Percentiles rank a stretch among this genome's conserved stretches.
phyloP scores from a whole-genome alignment of 345 rosid genomes.

The Anastatica hierochuntica region DNA sequence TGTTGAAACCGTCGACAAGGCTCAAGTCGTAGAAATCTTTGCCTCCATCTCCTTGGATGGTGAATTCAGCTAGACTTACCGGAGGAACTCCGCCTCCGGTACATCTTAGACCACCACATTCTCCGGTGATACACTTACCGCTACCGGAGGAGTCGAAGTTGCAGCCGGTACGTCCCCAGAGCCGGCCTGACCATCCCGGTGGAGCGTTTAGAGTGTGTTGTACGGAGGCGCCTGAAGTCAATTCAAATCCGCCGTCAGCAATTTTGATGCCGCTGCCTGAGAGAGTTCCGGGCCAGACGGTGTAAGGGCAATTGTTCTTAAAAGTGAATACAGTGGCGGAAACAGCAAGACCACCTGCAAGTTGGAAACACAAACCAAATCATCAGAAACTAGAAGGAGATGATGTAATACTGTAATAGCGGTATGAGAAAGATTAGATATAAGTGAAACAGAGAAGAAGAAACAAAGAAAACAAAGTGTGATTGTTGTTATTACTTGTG shows the following conservation, averaged over 20 bases:
- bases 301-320: slow-evolving; percentile 11
- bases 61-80: slow-evolving; percentile 59
- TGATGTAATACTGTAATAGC: too few relatives aligned
- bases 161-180: slow-evolving; percentile 80
- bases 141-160: slow-evolving; percentile 46
- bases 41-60: background rate
- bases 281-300: slow-evolving; percentile 75
- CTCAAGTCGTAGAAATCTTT: slow-evolving; percentile 77
- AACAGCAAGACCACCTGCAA: too few relatives aligned
- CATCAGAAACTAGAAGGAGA: too few relatives aligned
- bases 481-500: too few relatives aligned
- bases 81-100: slow-evolving; percentile 69
- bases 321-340: slow-evolving; percentile 13
- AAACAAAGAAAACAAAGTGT: too few relatives aligned
- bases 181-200: slow-evolving; percentile 70
- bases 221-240: slow-evolving; percentile 37
- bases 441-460: too few relatives aligned
- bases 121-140: slow-evolving; percentile 61
- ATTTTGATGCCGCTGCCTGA: slow-evolving; percentile 53
- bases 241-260: slow-evolving; percentile 49
- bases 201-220: slow-evolving; percentile 46
- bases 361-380: too few relatives aligned
- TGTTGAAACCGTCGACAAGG: slow-evolving; percentile 84
- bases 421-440: too few relatives aligned
- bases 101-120: slow-evolving; percentile 72